Percentiles rank a stretch among this genome's conserved stretches.
Conservation (phyloP, 2,329 filamentous ascomycete species). For the Paraphaeosphaeria minitans region DNA sequence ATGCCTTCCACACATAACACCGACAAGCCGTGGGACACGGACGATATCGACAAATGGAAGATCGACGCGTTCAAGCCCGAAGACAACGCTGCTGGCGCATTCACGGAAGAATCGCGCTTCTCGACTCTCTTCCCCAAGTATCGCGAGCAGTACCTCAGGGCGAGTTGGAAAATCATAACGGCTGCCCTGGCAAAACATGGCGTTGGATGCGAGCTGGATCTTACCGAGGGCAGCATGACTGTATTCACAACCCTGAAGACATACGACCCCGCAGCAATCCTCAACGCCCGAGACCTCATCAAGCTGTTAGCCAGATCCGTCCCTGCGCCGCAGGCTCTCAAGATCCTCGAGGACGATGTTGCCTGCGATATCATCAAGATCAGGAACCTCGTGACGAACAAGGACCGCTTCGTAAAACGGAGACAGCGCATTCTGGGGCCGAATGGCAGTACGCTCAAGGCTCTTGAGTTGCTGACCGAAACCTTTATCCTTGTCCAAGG, state of each 20-base stretch:
- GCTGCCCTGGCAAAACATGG: slow-evolving; percentile 83
- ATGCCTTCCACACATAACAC: slow-evolving; percentile 75
- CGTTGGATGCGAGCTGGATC: slow-evolving; percentile 88
- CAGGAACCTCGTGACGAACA: slow-evolving; percentile 84
- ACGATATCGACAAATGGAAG: slow-evolving; percentile 98
- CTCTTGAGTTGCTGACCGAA: slow-evolving; percentile 85
- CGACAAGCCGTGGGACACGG: slow-evolving; percentile 79
- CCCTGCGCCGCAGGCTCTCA: slow-evolving; percentile 88
- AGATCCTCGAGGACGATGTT: slow-evolving; percentile 89
- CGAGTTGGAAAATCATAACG: slow-evolving; percentile 91
- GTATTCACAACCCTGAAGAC: slow-evolving; percentile 94
- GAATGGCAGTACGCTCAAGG: slow-evolving; percentile 89
- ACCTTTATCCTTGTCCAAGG: slow-evolving; percentile 93
- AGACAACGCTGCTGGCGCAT: slow-evolving; percentile 84
- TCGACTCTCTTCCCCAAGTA: slow-evolving; percentile 86
- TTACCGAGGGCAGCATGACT: slow-evolving; percentile 95
- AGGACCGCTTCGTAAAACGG: slow-evolving; percentile 93
- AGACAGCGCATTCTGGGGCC: slow-evolving; percentile 91
- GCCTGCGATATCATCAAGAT: slow-evolving; percentile 98
- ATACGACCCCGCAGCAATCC: slow-evolving; percentile 87
- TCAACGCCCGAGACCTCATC: slow-evolving; percentile 93
- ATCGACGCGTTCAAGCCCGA: slow-evolving; percentile 82
- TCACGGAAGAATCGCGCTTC: slow-evolving; percentile 93
- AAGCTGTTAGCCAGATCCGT: slow-evolving; percentile 85
- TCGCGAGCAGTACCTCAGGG: slow-evolving; percentile 89